These are phyloP conservation scores for Talaromyces sp. DNA, from an alignment of 2,329 filamentous ascomycete species.

Conservation along the genomic window DNA sequence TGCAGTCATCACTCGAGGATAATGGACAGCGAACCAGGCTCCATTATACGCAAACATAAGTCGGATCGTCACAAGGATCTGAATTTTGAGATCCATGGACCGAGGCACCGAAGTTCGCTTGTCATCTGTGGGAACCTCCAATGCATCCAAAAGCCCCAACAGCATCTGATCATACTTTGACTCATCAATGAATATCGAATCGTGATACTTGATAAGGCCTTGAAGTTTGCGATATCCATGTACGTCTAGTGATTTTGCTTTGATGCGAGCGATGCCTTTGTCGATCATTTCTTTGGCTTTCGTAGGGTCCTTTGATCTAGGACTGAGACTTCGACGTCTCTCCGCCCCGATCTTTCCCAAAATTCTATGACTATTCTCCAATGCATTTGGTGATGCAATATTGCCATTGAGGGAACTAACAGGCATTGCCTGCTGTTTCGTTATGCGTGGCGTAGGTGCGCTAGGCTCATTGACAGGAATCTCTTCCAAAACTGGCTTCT, in stretches of 20 bases:
- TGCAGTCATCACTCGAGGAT: constrained; percentile 35
- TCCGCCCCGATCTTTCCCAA: constrained; percentile 34
- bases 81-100: constrained; percentile 39
- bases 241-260: constrained; percentile 36
- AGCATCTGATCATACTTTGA: constrained; percentile 38
- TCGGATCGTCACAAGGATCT: constrained; percentile 42
- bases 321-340: constrained; percentile 34
- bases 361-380: constrained; percentile 24
- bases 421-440: constrained; percentile 23
- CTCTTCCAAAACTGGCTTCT: constrained; percentile 34
- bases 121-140: constrained; percentile 33
- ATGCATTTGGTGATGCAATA: background rate
- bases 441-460: constrained; percentile 22
- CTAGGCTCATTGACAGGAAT: constrained; percentile 38
- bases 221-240: constrained; percentile 44
- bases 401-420: constrained; percentile 3
- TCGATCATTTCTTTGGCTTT: constrained; percentile 39
- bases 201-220: constrained; percentile 37
- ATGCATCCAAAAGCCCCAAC: constrained; percentile 35
- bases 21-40: constrained; percentile 33
- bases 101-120: constrained; percentile 26
- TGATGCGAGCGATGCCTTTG: constrained; percentile 37
- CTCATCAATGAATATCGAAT: constrained; percentile 34
- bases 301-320: constrained; percentile 37
- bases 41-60: constrained; percentile 38